A percentile compares a stretch with the other conserved stretches of the same genome.
These are phyloP conservation scores for Vickermania spadyakhi DNA, from an alignment of 208 protist species.

Conservation along the genomic window DNA sequence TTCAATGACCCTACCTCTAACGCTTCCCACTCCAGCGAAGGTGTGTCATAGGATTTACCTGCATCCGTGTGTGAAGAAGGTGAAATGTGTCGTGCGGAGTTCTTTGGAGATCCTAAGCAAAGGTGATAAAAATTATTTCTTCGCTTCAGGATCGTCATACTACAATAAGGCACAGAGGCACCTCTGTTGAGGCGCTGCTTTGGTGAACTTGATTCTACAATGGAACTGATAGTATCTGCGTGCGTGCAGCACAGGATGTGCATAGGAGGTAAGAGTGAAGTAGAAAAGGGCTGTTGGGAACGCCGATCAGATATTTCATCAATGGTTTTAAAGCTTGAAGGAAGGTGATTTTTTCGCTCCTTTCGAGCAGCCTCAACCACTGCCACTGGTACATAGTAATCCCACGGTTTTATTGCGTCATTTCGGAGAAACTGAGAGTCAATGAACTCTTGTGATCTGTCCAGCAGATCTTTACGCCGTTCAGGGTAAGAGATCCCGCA, in stretches of 20 bases:
- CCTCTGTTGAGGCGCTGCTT: slow-evolving; percentile 30
- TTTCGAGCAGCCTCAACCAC: slow-evolving; percentile 28
- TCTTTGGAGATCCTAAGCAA: neutral
- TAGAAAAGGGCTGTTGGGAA: slow-evolving; percentile 2
- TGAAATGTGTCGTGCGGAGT: neutral
- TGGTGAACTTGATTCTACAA: slow-evolving; percentile 64
- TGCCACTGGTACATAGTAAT: neutral
- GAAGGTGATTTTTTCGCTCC: slow-evolving; percentile 32
- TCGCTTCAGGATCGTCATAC: slow-evolving; percentile 47
- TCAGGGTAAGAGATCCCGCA: slow-evolving; percentile 51
- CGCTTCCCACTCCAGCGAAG: neutral
- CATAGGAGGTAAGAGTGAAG: slow-evolving; percentile 54
- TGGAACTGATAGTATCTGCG: slow-evolving; percentile 46
- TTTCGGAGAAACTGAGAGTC: slow-evolving; percentile 29
- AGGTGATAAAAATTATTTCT: slow-evolving; percentile 64
- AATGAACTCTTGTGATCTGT: slow-evolving; percentile 46
- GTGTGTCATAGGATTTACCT: slow-evolving; percentile 3
- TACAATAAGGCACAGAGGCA: slow-evolving; percentile 71
- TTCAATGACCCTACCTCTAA: neutral
- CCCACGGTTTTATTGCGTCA: neutral
- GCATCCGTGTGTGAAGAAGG: slow-evolving; percentile 2
- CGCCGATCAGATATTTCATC: neutral
- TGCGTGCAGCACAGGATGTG: slow-evolving; percentile 72
- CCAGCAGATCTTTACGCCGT: slow-evolving; percentile 26
- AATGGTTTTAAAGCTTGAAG: slow-evolving; percentile 35